Percentiles rank a stretch among this genome's conserved stretches.
phyloP scores from a whole-genome alignment of 768 basidiomycete genomes.

The Hirschioporus abietinus region DNA sequence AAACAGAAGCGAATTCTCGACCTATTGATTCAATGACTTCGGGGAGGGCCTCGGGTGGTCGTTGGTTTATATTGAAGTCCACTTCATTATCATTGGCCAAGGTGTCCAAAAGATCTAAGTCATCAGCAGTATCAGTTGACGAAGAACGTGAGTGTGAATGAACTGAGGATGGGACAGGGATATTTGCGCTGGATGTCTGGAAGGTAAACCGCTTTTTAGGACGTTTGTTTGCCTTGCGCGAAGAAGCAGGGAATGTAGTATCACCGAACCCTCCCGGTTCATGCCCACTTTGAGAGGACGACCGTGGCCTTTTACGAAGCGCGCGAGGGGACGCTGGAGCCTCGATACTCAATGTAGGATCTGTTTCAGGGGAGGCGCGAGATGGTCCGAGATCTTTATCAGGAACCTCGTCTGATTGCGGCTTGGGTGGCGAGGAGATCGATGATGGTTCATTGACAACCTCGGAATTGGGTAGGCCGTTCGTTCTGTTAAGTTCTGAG shows the following conservation, averaged over 20 bases:
- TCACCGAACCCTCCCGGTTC: neutral
- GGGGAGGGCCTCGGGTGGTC: neutral
- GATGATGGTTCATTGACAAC: too few relatives aligned
- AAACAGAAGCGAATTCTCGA: slow-evolving; percentile 1
- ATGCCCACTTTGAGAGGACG: neutral
- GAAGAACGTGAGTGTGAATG: neutral
- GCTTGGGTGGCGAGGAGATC: too few relatives aligned
- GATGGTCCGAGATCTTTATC: too few relatives aligned
- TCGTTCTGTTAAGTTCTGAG: neutral
- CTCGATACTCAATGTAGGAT: too few relatives aligned
- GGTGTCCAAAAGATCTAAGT: neutral
- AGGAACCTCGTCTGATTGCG: too few relatives aligned
- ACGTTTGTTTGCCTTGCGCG: neutral
- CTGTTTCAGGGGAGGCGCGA: too few relatives aligned
- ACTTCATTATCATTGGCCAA: neutral
- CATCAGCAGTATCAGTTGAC: neutral
- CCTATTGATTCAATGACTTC: neutral
- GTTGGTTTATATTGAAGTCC: neutral
- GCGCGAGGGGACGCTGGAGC: neutral
- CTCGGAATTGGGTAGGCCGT: neutral
- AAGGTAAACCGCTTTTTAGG: neutral
- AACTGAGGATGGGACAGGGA: neutral
- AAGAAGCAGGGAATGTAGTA: neutral
- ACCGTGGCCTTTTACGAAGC: neutral
- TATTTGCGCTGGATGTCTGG: neutral